These are phyloP conservation scores for Metschnikowia hibisci DNA, from an alignment of 805 yeast genomes.

Conservation along the genomic window DNA sequence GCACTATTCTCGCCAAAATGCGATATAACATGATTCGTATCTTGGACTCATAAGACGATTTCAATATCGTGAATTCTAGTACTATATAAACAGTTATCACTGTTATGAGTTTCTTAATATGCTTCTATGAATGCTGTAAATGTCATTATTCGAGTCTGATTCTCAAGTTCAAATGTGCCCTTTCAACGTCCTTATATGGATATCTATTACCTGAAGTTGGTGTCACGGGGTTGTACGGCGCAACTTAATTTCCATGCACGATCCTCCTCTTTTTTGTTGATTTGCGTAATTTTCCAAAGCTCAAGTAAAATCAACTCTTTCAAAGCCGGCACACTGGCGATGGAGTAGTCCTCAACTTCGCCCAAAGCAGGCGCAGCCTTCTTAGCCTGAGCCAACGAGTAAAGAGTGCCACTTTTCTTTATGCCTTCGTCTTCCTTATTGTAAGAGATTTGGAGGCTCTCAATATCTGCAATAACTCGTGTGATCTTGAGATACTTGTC, in stretches of 20 bases:
- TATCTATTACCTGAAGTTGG: not conserved
- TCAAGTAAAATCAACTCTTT: conserved; percentile 64
- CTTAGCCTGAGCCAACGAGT: conserved; percentile 16
- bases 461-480: conserved; percentile 61
- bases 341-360: conserved; percentile 33
- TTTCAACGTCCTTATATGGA: not conserved
- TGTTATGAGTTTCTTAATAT: too few relatives aligned
- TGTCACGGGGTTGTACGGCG: conserved; percentile 50
- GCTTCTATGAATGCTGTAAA: too few relatives aligned
- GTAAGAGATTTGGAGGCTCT: conserved; percentile 64
- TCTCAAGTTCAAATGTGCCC: not conserved
- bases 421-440: conserved; percentile 19
- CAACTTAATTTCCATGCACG: conserved; percentile 73
- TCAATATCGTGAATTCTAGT: too few relatives aligned
- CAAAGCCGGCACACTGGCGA: conserved; percentile 40
- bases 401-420: conserved; percentile 23
- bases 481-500: conserved; percentile 71
- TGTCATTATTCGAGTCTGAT: not conserved
- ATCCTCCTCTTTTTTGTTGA: conserved; percentile 58
- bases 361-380: conserved; percentile 5
- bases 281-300: conserved; percentile 64
- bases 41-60: too few relatives aligned
- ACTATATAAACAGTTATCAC: too few relatives aligned
- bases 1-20: too few relatives aligned
- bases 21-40: too few relatives aligned